Percentiles rank a stretch among this genome's conserved stretches.
phyloP scores from a whole-genome alignment of 2,329 filamentous ascomycete species.

The Gyromitra esculenta region DNA sequence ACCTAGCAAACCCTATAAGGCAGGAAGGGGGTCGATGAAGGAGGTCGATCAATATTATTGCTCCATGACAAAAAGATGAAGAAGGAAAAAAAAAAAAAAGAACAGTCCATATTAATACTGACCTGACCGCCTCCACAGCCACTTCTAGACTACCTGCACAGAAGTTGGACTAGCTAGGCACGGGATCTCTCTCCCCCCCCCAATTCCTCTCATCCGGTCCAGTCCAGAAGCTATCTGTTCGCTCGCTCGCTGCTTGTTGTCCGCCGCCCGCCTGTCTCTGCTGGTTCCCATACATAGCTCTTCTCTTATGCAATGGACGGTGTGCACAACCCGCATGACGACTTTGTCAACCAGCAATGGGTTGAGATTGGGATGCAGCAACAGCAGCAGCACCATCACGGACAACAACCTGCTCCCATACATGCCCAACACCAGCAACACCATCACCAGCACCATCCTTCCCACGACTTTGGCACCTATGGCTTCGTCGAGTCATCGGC shows the following conservation, averaged over 20 bases:
- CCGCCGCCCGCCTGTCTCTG: slow-evolving; percentile 48
- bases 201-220: slow-evolving; percentile 47
- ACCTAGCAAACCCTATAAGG: slow-evolving; percentile 27
- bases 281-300: slow-evolving; percentile 50
- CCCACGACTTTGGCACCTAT: slow-evolving; percentile 54
- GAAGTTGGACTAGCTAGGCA: slow-evolving; percentile 51
- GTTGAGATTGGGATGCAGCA: slow-evolving; percentile 56
- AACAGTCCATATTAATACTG: slow-evolving; percentile 49
- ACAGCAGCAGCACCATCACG: slow-evolving; percentile 49
- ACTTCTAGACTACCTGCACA: slow-evolving; percentile 39
- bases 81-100: slow-evolving; percentile 40
- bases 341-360: slow-evolving; percentile 56
- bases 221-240: slow-evolving; percentile 50
- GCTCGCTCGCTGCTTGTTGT: slow-evolving; percentile 49
- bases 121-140: slow-evolving; percentile 53
- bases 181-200: slow-evolving; percentile 52
- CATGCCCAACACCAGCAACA: slow-evolving; percentile 49
- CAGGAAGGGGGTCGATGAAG: slow-evolving; percentile 35
- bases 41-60: slow-evolving; percentile 45
- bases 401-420: slow-evolving; percentile 41
- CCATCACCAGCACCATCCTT: slow-evolving; percentile 47
- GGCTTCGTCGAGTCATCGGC: slow-evolving; percentile 54
- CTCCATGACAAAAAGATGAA: slow-evolving; percentile 38
- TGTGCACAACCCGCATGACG: slow-evolving; percentile 57
- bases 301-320: slow-evolving; percentile 56